A percentile compares a stretch with the other conserved stretches of the same genome.
Evolutionary conservation across 176 grass and related monocot genomes (phyloP).

Genomic region (Phyllostachys edulis): DNA sequence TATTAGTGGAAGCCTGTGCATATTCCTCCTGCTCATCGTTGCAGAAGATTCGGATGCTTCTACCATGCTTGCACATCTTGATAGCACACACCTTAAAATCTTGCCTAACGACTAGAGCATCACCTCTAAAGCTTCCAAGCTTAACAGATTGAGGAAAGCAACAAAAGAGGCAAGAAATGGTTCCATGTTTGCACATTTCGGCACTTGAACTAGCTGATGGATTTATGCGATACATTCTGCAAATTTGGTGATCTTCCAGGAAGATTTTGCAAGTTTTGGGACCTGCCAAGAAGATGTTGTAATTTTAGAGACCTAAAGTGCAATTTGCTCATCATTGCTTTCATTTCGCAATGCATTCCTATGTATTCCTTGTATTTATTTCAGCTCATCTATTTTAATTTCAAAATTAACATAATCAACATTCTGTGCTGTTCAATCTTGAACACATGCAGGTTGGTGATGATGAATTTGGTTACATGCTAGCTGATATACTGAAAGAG

Average conservation of each 20-base stretch:
- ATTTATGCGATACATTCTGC: not conserved
- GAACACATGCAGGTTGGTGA: constrained; percentile 74
- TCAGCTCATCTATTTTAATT: not conserved
- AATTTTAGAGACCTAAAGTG: constrained; percentile 7
- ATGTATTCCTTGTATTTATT: not conserved
- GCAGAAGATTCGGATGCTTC: not conserved
- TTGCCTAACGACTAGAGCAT: not conserved
- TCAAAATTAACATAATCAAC: not conserved
- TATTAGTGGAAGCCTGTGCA: not conserved
- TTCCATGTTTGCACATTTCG: not conserved
- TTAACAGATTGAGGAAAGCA: not conserved
- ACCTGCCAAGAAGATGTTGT: not conserved
- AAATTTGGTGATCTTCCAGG: not conserved
- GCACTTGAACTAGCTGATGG: not conserved
- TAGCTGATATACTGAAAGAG: constrained; percentile 85
- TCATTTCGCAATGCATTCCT: not conserved
- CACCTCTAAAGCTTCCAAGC: not conserved
- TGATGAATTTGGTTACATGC: constrained; percentile 98
- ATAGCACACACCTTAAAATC: not conserved
- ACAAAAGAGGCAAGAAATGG: not conserved
- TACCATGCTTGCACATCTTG: not conserved
- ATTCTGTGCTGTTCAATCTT: not conserved
- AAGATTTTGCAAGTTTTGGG: not conserved
- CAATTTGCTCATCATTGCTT: not conserved
- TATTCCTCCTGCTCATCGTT: not conserved